Conservation (phyloP, 495 filamentous ascomycete genomes). For the Aspergillus bertholletiae region DNA sequence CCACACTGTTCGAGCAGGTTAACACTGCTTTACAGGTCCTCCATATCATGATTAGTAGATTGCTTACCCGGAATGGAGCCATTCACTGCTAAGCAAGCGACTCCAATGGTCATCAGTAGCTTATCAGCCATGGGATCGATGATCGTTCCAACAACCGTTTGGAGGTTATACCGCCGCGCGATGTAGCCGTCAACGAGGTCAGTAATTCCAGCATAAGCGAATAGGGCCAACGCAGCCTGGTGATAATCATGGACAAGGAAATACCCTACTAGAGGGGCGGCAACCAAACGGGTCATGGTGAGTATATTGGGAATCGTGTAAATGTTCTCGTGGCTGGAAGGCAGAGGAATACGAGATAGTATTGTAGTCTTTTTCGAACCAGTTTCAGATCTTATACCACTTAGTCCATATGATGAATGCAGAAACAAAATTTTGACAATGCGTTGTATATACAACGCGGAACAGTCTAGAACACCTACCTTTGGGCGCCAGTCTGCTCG, state of each 20-base stretch:
- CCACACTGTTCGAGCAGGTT: conserved; percentile 54
- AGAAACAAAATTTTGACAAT: background rate
- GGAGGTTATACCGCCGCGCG: conserved; percentile 77
- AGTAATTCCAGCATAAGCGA: conserved; percentile 87
- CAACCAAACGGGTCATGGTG: conserved; percentile 80
- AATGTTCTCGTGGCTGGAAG: conserved; percentile 75
- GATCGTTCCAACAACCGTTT: conserved; percentile 93
- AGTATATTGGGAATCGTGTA: conserved; percentile 92
- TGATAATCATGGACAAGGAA: conserved; percentile 81
- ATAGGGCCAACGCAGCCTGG: conserved; percentile 72
- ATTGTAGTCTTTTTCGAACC: conserved; percentile 28
- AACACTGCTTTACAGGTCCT: background rate
- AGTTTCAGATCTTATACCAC: conserved; percentile 6
- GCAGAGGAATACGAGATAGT: conserved; percentile 48
- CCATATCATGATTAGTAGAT: background rate
- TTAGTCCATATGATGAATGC: background rate
- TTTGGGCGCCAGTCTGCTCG: conserved; percentile 15
- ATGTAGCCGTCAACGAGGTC: conserved; percentile 92
- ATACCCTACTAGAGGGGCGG: conserved; percentile 85
- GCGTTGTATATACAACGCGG: background rate
- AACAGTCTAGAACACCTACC: conserved; percentile 13
- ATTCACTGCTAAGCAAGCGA: conserved; percentile 75
- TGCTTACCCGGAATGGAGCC: conserved; percentile 70
- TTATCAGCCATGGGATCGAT: conserved; percentile 98
- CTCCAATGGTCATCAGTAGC: conserved; percentile 87